Base-by-base conservation (phyloP, 225 moss, liverwort and hornwort species). In the Sphagnum contortum region DNA sequence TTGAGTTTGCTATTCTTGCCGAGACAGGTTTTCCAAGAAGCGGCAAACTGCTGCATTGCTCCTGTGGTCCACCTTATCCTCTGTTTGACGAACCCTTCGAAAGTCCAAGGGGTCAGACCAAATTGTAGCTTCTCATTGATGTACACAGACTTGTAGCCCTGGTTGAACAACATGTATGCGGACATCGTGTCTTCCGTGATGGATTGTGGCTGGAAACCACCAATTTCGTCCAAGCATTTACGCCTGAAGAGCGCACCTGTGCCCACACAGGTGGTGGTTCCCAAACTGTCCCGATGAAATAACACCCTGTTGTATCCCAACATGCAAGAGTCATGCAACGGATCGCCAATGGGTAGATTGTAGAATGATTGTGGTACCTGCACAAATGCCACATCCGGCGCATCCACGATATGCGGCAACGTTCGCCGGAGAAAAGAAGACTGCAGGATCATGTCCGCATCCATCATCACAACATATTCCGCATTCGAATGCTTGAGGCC, bases 381-480 rank as follows among this genome's bases (percentile, higher is more conserved):
- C 48, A 86, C 86, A 51, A 79, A 86, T 12, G 77, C 57, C 7
- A 80, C 71, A 0, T 80, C 50, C 4, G 77, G 75, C 29, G 79
- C 70, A 69, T 74, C 75, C 4, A 78, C 57, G 12, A 87, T 87
- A 73, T 87, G 77, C n/a, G 82, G 82, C n/a, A 87, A 59, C 9
- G 74, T 49, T 3, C 65, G 70, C 2, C 55, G 59, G 8, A 86
- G 63, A 57, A 79, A 86, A 0, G 61, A 57, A 2, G 81, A 78
- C 52, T 85, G 81, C 0, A 79, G 29, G 76, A 79, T 79, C 85
- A 86, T 86, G 66, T 85, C 81, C 1, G 85, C 81, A 59, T 85
- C 85, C 86, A 81, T 81, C 81, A 86, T 81, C 60, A 86, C 79
- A 4, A 86, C 75, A 66, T 76, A 86, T 67, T 86, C 85, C 0